phyloP scores from a whole-genome alignment of 208 protist genomes.

The Crithidia fasciculata region DNA sequence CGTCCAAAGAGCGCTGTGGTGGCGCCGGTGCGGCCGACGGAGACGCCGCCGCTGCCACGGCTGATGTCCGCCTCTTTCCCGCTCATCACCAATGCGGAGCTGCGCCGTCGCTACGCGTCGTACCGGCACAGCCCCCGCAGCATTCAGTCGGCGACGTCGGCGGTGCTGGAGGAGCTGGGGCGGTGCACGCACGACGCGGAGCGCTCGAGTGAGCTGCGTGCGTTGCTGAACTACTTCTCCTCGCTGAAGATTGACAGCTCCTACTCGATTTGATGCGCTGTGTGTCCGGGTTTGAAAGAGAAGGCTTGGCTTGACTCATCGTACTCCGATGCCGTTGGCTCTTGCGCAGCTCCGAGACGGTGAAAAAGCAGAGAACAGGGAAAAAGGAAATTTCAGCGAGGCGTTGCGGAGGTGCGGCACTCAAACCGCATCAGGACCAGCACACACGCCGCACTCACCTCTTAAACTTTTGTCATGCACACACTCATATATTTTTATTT shows the following conservation, averaged over 20 bases:
- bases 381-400: background rate
- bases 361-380: background rate
- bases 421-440: background rate
- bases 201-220: slow-evolving; percentile 62
- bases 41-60: slow-evolving; percentile 1
- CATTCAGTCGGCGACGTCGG: slow-evolving; percentile 45
- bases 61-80: slow-evolving; percentile 23
- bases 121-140: slow-evolving; percentile 32
- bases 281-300: background rate
- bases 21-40: background rate
- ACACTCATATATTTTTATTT: too few relatives aligned
- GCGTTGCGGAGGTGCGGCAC: too few relatives aligned
- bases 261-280: slow-evolving; percentile 1
- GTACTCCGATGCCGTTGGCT: too few relatives aligned
- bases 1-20: background rate
- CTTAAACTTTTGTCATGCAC: too few relatives aligned
- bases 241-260: slow-evolving; percentile 29
- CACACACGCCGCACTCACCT: background rate
- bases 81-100: slow-evolving; percentile 20
- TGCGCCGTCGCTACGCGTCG: slow-evolving; percentile 33
- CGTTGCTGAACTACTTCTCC: slow-evolving; percentile 78
- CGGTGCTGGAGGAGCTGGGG: slow-evolving; percentile 61
- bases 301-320: background rate
- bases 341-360: background rate
- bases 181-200: slow-evolving; percentile 57